Base-by-base conservation (phyloP, 768 basidiomycete genomes). In the Phaffia australis region DNA sequence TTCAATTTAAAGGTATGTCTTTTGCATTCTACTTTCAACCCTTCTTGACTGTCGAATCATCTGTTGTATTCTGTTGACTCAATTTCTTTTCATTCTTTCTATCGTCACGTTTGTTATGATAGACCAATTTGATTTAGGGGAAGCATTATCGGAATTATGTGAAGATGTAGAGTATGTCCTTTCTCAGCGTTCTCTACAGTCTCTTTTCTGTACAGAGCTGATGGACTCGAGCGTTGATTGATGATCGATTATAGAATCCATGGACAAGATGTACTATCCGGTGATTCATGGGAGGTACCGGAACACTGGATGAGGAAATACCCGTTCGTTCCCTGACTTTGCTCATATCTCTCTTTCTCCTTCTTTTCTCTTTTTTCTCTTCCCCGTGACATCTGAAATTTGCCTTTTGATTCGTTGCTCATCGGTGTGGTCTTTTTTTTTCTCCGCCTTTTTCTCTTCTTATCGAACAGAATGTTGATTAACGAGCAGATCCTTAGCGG, bases 1-100 rank as follows among this genome's bases (percentile, higher is more conserved):
- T 65, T 50, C 7, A 23, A 19, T 51, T 58, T 23, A 57, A 59
- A 59, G 64, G 64, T 65, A 8, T 18, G 64, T 65, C 46, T 46
- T 5, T 54, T 42, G 25, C 8, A 6, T 21, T 9, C 21, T 29
- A 19, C 25, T 15, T 15, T 16, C 6, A 4, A 2, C 27, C 16
- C 19, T 58, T n/a, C 25, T 32, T 55, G n/a, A 19, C 29, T 29
- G 25, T 27, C 21, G 46, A 19, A 29, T 25, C 23, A 0, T 21
- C 29, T 1, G 49, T 23, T 14, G 23, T 25, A 19, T 27, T 30
- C 6, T 47, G 59, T 23, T 19, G 9, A 18, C 42, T 23, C 56
- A 25, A 18, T 14, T n/a, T 32, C 32, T 18, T 18, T 19, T 46
- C 30, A 6, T 46, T 35, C 4, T 4, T 32, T 21, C 25, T 18